phyloP scores from a whole-genome alignment of 2,329 filamentous ascomycete genomes.

The Gnomoniopsis sp. region DNA sequence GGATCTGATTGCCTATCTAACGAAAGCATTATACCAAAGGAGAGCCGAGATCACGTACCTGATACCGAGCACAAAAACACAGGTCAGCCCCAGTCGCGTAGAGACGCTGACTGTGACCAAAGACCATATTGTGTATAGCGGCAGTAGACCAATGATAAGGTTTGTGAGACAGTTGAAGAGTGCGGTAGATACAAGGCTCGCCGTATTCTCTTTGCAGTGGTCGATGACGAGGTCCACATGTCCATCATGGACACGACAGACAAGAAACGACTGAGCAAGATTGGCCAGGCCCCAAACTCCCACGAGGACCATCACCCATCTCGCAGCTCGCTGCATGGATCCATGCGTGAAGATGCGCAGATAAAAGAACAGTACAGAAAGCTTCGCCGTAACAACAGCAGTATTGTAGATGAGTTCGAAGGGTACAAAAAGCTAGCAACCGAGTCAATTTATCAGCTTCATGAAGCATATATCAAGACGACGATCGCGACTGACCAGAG shows the following conservation, averaged over 20 bases:
- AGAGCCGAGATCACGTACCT: neutral
- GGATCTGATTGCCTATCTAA: neutral
- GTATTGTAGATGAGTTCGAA: conserved; percentile 36
- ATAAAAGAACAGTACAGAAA: conserved; percentile 40
- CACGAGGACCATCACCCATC: conserved; percentile 25
- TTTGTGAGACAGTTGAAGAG: conserved; percentile 36
- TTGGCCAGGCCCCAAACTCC: conserved; percentile 25
- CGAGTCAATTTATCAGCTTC: neutral
- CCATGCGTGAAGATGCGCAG: conserved; percentile 37
- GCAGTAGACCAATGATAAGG: conserved; percentile 34
- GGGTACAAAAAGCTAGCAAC: conserved; percentile 31
- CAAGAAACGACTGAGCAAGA: conserved; percentile 26
- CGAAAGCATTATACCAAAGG: neutral
- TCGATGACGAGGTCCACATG: conserved; percentile 19
- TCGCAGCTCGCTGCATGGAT: conserved; percentile 27
- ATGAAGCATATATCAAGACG: neutral
- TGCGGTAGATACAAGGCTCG: conserved; percentile 34
- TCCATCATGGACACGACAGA: conserved; percentile 27
- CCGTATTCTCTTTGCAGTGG: conserved; percentile 16
- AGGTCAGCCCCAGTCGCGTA: conserved; percentile 9
- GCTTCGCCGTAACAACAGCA: conserved; percentile 34
- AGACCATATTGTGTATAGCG: conserved; percentile 35
- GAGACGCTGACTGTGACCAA: conserved; percentile 28
- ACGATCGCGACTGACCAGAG: neutral
- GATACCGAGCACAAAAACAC: conserved; percentile 8